Evolutionary conservation across 1,139 yeast genomes (phyloP), one percentile per base, ranked within the genome.

Genomic region (Nematodospora anomalae): DNA sequence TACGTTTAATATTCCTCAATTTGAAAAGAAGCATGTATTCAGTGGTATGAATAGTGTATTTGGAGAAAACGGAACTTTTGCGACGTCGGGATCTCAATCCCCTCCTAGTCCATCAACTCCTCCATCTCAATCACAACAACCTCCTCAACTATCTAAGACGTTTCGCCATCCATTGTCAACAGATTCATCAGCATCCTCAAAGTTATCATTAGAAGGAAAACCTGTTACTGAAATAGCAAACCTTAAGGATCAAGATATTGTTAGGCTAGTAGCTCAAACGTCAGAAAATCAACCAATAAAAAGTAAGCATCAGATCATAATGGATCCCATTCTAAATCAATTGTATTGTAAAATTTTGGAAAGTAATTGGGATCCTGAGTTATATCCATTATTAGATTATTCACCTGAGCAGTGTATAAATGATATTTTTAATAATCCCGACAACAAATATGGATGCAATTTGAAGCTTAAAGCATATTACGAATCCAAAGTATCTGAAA

Each of bases 281-380:
- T 11, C 16, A 12, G 11, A 23, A 11, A 16, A 24, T 16, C 30
- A 35, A 14, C 10, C 18, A 4, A 18, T 18, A 8, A 18, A 18
- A 6, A 18, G 7, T 16, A 15, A 37, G 32, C 36, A 38, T 24
- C 44, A 44, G 25, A 40, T 65, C 1, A 49, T 65, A 16, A 63
- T 73, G 44, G 80, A 78, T 46, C 83, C 83, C 0, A 61, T 76
- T 2, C 68, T 81, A 7, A 67, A 69, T 37, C 67, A 65, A 34
- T 58, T 84, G 11, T 76, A 83, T 49, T 75, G 79, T 42, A 76
- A 76, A 47, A 76, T 88, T 1, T 74, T 83, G 50, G 81, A 83
- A 40, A 71, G 84, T 26, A 75, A 86, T 0, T 88, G 96, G 95
- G 89, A 84, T 50, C 79, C 82, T 2, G 76, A 83, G 40, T 82